Base-by-base conservation (phyloP, 352 stramenopile species). In the Elongisporangium undulatum region DNA sequence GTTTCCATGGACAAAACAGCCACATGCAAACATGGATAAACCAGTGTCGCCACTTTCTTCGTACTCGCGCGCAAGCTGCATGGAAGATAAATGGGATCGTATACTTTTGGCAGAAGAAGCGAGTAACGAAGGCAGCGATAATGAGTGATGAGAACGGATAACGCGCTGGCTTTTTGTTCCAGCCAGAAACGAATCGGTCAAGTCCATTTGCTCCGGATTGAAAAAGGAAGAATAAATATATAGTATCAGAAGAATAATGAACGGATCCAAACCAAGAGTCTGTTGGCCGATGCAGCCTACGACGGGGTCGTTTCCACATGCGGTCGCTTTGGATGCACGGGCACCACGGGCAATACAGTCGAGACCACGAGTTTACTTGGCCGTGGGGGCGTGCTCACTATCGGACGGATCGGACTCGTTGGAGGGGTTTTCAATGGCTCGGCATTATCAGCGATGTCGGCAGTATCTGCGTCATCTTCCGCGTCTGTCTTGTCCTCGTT, bases 21-120 rank as follows among this genome's bases (percentile, higher is more conserved):
- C 34, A 45, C 9, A 17, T 17, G 34, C 34, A 45, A 2, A 9
- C 34, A 45, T 16, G 7, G 34, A 17, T 45, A 16, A 45, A 10
- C 34, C 34, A 17, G 13, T 45, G 34, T 45, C 34, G 34, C 34
- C 34, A 45, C 34, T 45, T 17, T 58, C 61, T 21, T 60, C 53
- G 26, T 75, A 67, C 39, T 55, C 58, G 22, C 67, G 68, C 48
- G 69, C 72, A 6, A 74, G 57, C 0, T 75, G 50, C 26, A 77
- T 70, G 3, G 82, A 91, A 67, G 79, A 87, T 52, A 91, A 91
- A 61, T 91, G 82, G 82, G 82, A 91, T 64, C 73, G 72, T 23
- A 91, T 91, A 53, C 67, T 91, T 24, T 38, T 24, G 10, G 57
- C 65, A 45, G 73, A 64, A 20, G 57, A 49, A 10, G 68, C 87